A percentile compares a stretch with the other conserved stretches of the same genome.
These are phyloP conservation scores for Coemansia sp. DNA, from an alignment of 192 early-diverging fungal species.

Conservation along the genomic window DNA sequence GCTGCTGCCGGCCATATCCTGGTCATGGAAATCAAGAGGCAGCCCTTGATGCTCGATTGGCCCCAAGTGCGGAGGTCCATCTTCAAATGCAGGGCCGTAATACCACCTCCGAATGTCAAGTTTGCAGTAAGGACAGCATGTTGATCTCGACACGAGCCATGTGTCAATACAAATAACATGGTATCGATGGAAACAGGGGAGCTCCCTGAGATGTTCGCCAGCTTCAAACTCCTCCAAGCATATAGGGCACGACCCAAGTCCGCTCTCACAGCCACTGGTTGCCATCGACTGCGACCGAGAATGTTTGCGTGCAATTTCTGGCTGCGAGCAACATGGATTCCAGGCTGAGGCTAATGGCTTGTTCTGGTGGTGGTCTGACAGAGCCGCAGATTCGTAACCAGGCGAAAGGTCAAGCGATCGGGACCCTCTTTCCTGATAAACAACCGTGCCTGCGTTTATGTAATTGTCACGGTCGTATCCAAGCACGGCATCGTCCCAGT, in stretches of 20 bases:
- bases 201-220: conserved; percentile 64
- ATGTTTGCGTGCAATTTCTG: conserved; percentile 27
- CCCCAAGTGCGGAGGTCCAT: conserved; percentile 11
- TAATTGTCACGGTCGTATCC: background rate
- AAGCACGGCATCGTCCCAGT: conserved; percentile 19
- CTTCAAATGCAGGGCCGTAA: conserved; percentile 40
- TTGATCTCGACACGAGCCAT: conserved; percentile 57
- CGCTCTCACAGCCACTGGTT: conserved; percentile 19
- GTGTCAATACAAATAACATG: conserved; percentile 69
- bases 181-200: conserved; percentile 67
- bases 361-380: background rate
- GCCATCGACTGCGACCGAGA: conserved; percentile 18
- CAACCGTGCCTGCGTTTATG: conserved; percentile 13
- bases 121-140: conserved; percentile 57
- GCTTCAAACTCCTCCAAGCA: conserved; percentile 68
- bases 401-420: conserved; percentile 30
- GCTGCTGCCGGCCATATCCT: background rate
- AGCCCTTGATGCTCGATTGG: conserved; percentile 1
- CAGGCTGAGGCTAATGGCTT: conserved; percentile 13
- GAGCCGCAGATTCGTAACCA: background rate
- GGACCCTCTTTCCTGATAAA: conserved; percentile 31
- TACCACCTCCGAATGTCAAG: conserved; percentile 52
- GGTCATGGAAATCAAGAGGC: conserved; percentile 19
- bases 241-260: conserved; percentile 61
- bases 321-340: conserved; percentile 30